phyloP scores from a whole-genome alignment of 2,329 filamentous ascomycete genomes.

The Talaromyces rugulosus region DNA sequence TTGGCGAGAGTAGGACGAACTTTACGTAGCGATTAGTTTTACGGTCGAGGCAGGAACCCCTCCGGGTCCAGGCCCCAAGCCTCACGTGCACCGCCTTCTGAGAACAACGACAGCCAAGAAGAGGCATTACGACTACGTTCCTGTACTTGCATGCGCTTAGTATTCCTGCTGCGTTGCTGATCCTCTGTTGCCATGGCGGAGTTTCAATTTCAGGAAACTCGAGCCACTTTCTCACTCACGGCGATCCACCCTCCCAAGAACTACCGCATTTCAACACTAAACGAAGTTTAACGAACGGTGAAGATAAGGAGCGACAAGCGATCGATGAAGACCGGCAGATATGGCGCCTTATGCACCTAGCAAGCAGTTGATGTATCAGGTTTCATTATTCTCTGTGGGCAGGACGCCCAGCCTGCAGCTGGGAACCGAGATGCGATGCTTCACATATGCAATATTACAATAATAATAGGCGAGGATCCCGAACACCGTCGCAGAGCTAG shows the following conservation, averaged over 20 bases:
- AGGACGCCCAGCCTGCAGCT: too few species aligned
- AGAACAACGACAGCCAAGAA: neutral
- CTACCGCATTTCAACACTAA: too few species aligned
- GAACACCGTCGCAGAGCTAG: neutral
- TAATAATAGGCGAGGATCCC: too few species aligned
- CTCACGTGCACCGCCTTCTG: neutral
- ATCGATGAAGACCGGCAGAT: neutral
- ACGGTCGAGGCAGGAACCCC: neutral
- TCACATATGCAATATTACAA: too few species aligned
- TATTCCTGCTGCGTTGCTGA: neutral
- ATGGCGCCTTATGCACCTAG: neutral
- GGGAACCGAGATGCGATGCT: too few species aligned
- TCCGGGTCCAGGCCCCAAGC: neutral
- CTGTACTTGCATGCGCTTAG: too few species aligned
- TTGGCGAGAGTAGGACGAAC: neutral
- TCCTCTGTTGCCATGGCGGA: neutral
- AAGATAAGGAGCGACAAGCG: neutral
- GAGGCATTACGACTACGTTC: neutral
- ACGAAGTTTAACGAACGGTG: neutral
- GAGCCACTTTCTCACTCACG: neutral
- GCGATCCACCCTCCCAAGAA: neutral
- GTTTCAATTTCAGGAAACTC: neutral
- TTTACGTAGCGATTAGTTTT: neutral
- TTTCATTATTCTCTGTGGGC: neutral
- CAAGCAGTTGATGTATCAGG: neutral